phyloP scores from a whole-genome alignment of 2,329 filamentous ascomycete genomes.

The Hymenoscyphus linearis region DNA sequence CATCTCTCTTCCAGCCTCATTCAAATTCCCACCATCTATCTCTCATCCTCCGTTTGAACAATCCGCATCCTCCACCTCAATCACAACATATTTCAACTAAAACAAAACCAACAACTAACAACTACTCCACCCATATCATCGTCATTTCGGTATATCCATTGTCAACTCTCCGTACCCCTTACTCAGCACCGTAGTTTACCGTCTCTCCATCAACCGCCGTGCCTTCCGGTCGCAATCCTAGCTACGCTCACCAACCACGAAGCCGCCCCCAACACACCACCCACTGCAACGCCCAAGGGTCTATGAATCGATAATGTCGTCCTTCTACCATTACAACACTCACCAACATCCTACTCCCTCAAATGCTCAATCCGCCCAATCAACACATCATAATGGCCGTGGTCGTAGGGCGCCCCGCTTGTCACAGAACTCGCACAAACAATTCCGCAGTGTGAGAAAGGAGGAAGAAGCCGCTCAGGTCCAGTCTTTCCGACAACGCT shows the following conservation, averaged over 20 bases:
- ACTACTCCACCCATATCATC: neutral
- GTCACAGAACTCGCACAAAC: constrained; percentile 78
- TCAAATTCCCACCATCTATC: neutral
- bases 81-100: neutral
- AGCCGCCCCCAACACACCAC: neutral
- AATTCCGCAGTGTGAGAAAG: constrained; percentile 80
- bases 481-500: constrained; percentile 75
- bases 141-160: neutral
- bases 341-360: constrained; percentile 54
- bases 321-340: constrained; percentile 58
- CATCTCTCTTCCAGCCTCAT: neutral
- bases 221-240: constrained; percentile 2
- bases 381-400: constrained; percentile 72
- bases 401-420: constrained; percentile 79
- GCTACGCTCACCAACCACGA: neutral
- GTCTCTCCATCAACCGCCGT: neutral
- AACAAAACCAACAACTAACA: neutral
- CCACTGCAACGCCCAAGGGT: neutral
- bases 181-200: neutral
- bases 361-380: constrained; percentile 37
- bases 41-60: neutral
- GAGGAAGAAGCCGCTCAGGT: constrained; percentile 81
- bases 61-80: neutral
- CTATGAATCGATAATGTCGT: constrained; percentile 49
- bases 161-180: neutral